Evolutionary conservation across 805 yeast genomes (phyloP).

Genomic region (Candida yuanshanica): DNA sequence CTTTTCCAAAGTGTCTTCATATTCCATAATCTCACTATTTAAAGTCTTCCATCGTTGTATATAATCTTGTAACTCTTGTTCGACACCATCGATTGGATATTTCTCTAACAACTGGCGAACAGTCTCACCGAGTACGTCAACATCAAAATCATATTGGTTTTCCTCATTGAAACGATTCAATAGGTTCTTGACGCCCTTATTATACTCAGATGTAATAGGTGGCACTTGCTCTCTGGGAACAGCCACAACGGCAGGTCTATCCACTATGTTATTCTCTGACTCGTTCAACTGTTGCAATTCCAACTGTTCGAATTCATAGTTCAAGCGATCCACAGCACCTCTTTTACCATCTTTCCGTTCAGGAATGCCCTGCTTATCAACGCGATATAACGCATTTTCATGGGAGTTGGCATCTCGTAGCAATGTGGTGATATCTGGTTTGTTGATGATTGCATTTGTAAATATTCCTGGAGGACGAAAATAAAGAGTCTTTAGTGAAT

Average conservation of each 20-base stretch:
- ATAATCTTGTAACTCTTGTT: neutral
- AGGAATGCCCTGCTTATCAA: constrained; percentile 32
- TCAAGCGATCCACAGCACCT: constrained; percentile 30
- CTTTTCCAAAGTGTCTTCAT: constrained; percentile 37
- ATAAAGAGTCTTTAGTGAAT: constrained; percentile 27
- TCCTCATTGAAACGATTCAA: constrained; percentile 27
- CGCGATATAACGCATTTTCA: constrained; percentile 46
- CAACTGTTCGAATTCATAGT: constrained; percentile 29
- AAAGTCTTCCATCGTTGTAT: neutral
- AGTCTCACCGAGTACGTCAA: constrained; percentile 39
- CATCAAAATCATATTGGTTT: constrained; percentile 28
- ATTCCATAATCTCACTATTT: constrained; percentile 31
- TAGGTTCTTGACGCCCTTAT: constrained; percentile 28
- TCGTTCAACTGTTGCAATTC: constrained; percentile 22
- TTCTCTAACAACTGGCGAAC: constrained; percentile 30
- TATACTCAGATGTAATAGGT: constrained; percentile 10
- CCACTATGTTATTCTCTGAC: constrained; percentile 13
- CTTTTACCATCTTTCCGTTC: constrained; percentile 47
- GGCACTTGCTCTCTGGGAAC: constrained; percentile 18
- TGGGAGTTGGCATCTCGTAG: constrained; percentile 52
- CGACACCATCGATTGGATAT: constrained; percentile 12
- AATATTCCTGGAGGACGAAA: constrained; percentile 58
- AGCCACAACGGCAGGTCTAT: constrained; percentile 16
- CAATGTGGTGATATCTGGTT: constrained; percentile 49
- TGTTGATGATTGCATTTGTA: constrained; percentile 52